Percentiles rank a stretch among this genome's conserved stretches.
Evolutionary conservation across 2,329 filamentous ascomycete genomes (phyloP).

Genomic region (Penicillium sp.): DNA sequence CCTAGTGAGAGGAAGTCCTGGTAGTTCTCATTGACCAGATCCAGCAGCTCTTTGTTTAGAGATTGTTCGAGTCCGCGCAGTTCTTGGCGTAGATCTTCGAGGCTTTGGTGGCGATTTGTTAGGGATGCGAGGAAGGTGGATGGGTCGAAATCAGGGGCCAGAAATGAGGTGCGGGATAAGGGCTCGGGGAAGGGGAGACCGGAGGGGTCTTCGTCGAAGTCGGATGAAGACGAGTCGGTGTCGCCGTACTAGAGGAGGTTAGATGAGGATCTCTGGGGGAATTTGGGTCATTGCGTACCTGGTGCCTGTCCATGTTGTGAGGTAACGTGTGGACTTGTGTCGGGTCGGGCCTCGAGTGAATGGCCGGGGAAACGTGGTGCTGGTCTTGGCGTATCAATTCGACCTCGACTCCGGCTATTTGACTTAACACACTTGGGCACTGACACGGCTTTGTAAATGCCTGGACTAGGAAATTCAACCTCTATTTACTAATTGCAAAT

Average conservation of each 20-base stretch:
- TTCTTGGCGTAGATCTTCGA: slow-evolving; percentile 86
- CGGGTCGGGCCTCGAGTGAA: slow-evolving; percentile 8
- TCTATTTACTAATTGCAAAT: no score
- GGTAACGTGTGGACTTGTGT: slow-evolving; percentile 8
- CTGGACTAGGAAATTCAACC: no score
- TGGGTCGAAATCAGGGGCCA: slow-evolving; percentile 71
- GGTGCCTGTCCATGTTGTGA: slow-evolving; percentile 32
- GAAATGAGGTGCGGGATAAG: slow-evolving; percentile 77
- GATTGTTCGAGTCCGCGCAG: slow-evolving; percentile 74
- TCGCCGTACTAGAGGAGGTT: slow-evolving; percentile 38
- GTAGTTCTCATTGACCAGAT: slow-evolving; percentile 94
- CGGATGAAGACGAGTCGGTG: slow-evolving; percentile 46
- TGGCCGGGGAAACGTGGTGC: slow-evolving; percentile 14
- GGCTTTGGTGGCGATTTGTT: slow-evolving; percentile 84
- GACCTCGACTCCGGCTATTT: background rate
- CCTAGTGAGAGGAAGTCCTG: slow-evolving; percentile 84
- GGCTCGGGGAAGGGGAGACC: slow-evolving; percentile 84
- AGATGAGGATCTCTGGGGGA: background rate
- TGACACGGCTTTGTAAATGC: no score
- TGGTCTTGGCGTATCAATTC: slow-evolving; percentile 19
- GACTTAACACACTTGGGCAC: no score
- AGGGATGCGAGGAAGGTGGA: slow-evolving; percentile 78
- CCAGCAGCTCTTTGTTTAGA: slow-evolving; percentile 80
- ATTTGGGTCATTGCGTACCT: slow-evolving; percentile 26
- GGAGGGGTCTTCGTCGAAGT: slow-evolving; percentile 57